Percentiles rank a stretch among this genome's conserved stretches.
These are phyloP conservation scores for Filobasidium floriforme DNA, from an alignment of 768 basidiomycete genomes.

Conservation along the genomic window DNA sequence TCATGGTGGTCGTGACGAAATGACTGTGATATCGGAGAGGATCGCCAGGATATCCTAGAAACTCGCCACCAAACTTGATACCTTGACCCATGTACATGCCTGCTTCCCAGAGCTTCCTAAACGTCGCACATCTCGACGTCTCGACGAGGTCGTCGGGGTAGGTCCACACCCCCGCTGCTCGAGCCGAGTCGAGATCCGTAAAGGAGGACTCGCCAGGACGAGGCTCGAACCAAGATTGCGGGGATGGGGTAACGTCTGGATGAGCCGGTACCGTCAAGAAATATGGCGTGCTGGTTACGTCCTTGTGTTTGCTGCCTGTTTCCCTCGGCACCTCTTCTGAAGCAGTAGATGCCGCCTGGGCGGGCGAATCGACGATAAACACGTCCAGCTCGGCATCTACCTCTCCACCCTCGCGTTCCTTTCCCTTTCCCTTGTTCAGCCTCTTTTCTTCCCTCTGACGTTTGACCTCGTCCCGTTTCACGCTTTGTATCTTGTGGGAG, in stretches of 20 bases:
- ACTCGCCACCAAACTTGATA: conserved; percentile 92
- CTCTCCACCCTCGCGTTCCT: conserved; percentile 7
- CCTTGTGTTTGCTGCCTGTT: neutral
- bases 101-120: conserved; percentile 69
- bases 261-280: conserved; percentile 32
- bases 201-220: conserved; percentile 46
- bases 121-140: conserved; percentile 69
- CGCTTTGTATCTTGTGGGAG: conserved; percentile 14
- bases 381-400: conserved; percentile 14
- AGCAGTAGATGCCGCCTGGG: neutral
- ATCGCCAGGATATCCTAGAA: conserved; percentile 92
- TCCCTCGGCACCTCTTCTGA: neutral
- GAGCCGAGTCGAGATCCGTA: conserved; percentile 56
- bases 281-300: conserved; percentile 15
- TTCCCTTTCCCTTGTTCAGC: conserved; percentile 33
- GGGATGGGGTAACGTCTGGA: conserved; percentile 49
- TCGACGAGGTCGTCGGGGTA: conserved; percentile 63
- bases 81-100: conserved; percentile 83
- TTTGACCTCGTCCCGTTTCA: conserved; percentile 57
- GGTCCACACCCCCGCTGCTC: conserved; percentile 63
- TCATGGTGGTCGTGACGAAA: conserved; percentile 75
- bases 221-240: conserved; percentile 63
- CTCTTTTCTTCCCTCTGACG: conserved; percentile 59
- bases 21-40: conserved; percentile 95
- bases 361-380: neutral